phyloP scores from a whole-genome alignment of 2,329 filamentous ascomycete genomes.

The Whalleya microplaca region DNA sequence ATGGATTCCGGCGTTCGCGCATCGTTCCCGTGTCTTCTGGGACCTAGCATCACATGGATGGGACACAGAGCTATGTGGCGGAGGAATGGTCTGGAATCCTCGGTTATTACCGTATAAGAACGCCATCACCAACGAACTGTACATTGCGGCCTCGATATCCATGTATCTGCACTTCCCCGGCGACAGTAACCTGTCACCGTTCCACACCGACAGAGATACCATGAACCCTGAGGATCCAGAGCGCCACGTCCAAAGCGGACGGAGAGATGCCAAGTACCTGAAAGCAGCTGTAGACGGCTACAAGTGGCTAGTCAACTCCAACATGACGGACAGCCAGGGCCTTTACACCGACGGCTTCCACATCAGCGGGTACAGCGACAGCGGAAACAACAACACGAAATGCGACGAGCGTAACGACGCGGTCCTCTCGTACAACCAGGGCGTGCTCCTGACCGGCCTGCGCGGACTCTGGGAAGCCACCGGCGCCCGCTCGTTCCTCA shows the following conservation, averaged over 20 bases:
- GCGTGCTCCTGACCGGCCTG: constrained; percentile 81
- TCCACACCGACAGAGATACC: constrained; percentile 41
- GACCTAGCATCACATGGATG: constrained; percentile 78
- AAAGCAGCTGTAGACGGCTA: constrained; percentile 78
- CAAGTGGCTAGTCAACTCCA: constrained; percentile 75
- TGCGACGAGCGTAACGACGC: constrained; percentile 85
- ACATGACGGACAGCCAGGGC: constrained; percentile 78
- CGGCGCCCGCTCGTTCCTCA: constrained; percentile 69
- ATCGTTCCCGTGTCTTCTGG: constrained; percentile 84
- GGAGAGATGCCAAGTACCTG: constrained; percentile 67
- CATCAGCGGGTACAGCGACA: constrained; percentile 67
- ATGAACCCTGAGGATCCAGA: constrained; percentile 32
- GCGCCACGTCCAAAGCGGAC: constrained; percentile 39
- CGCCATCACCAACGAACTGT: constrained; percentile 92
- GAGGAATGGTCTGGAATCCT: constrained; percentile 92
- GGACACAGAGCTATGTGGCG: constrained; percentile 79
- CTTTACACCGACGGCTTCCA: constrained; percentile 90
- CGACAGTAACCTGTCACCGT: constrained; percentile 74
- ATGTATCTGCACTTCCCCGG: constrained; percentile 93
- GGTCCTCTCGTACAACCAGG: constrained; percentile 97
- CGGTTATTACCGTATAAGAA: constrained; percentile 86
- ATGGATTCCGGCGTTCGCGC: constrained; percentile 77
- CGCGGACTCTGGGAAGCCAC: constrained; percentile 81
- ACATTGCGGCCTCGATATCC: constrained; percentile 77
- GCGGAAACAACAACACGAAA: constrained; percentile 65